Base-by-base conservation (phyloP, 2,329 filamentous ascomycete species). In the Clonostachys rosea region DNA sequence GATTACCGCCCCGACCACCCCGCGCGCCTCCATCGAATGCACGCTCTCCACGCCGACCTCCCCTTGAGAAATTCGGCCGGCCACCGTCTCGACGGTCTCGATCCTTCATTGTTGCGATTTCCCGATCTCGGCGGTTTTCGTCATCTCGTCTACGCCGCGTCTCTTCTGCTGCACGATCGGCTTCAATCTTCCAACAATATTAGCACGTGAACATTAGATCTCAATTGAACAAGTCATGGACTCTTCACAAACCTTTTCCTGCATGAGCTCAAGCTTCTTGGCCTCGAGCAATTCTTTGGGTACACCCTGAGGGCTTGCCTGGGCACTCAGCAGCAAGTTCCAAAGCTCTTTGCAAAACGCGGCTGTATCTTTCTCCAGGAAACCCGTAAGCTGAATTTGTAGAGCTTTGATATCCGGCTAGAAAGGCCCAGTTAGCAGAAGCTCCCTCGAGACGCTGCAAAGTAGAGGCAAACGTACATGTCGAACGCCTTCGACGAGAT, bases 391-490 rank as follows among this genome's bases (percentile, higher is more conserved):
- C 59, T 95, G 87, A 56, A 96, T 96, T 63, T 99, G 94, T 47
- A 97, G 78, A 42, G 87, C 83, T 70, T 97, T 99, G 68, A 97
- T 94, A 64, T 97, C 90, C 54, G 92, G 94, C 91, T 97, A 57
- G 39, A 50, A 43, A 44, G 36, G 45, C 24, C 24, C 41, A 18
- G 12, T 35, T 35, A 16, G 40, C 42, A 43, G 40, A 30, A 30
- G 24, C 24, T 30, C 11, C 13, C 13, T 24, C 11, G n/a, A 30
- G 11, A 20, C 6, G 9, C 9, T 30, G 24, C 3, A 30, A 9
- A 9, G 14, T 18, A 41, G 34, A 16, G 42, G 34, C 10, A 13
- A 12, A 45, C 34, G 13, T 20, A 45, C 18, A 11, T 41, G 14
- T 37, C 24, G 36, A 42, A 77, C 87, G 43, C 84, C 85, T 63